These are phyloP conservation scores for Picea sitchensis DNA, from an alignment of 75 land plant species.

Conservation along the genomic window DNA sequence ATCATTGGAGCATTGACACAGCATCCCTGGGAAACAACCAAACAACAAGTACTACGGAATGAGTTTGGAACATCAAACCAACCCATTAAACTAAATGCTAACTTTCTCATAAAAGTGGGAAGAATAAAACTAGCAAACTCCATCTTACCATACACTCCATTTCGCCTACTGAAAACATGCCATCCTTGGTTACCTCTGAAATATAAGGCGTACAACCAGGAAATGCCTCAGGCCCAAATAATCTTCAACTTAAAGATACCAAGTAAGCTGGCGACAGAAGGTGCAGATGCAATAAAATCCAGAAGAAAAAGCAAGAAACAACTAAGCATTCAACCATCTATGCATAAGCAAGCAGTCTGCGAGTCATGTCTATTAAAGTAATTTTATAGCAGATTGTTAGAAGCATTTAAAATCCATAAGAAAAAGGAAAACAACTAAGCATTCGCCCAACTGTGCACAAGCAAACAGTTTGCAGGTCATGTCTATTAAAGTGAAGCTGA, in stretches of 20 bases:
- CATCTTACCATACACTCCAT: slow-evolving; percentile 98
- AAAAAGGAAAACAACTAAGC: not conserved
- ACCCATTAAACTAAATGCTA: not conserved
- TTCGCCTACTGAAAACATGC: slow-evolving; percentile 97
- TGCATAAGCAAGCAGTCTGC: too few species aligned
- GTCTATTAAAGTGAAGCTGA: not conserved
- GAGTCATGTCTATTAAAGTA: not conserved
- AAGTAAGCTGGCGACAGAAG: not conserved
- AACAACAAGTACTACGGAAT: not conserved
- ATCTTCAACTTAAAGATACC: not conserved
- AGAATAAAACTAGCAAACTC: not conserved
- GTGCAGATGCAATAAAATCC: not conserved
- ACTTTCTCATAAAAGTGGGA: not conserved
- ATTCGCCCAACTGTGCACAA: not conserved
- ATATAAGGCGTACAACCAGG: not conserved
- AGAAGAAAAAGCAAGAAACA: too few species aligned
- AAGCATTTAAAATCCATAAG: not conserved
- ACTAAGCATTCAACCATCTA: too few species aligned
- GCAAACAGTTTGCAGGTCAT: not conserved
- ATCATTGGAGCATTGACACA: slow-evolving; percentile 99
- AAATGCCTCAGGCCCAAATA: slow-evolving; percentile 5
- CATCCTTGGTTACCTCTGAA: slow-evolving; percentile 97
- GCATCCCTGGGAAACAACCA: slow-evolving; percentile 63
- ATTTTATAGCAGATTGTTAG: too few species aligned
- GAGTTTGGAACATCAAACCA: not conserved